Base-by-base conservation (phyloP, 2,329 filamentous ascomycete species). In the Fusarium fujikuroi region DNA sequence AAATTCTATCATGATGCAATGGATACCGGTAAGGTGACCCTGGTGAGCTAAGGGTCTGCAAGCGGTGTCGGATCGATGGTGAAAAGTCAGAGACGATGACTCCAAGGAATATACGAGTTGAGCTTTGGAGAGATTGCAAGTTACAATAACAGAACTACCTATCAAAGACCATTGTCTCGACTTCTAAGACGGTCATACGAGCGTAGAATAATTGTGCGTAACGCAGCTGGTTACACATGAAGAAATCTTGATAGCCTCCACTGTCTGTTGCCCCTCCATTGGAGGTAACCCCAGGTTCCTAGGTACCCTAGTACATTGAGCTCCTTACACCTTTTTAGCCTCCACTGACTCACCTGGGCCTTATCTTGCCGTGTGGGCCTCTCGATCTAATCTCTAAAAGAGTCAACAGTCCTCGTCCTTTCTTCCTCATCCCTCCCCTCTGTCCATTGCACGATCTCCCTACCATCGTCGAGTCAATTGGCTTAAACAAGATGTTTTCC, bases 401-500 rank as follows among this genome's bases (percentile, higher is more conserved):
- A 70, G 68, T 57, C 68, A 60, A 43, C 36, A 44, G 39, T 34
- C 66, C 65, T 46, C 53, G 40, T 60, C 39, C 65, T 66, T 42
- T 46, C 52, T 43, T 49, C 62, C 56, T 28, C 42, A 49, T 49
- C 61, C 21, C 50, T 65, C 62, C 37, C 57, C 73, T 58, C 57
- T 63, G 23, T 50, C 40, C 28, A 61, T 56, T 54, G 53, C 40
- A 46, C 60, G 67, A 69, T 49, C 56, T 53, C 66, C 56, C 47
- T 36, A 50, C 56, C 60, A 39, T 47, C 52, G 52, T 57, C 57
- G 58, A 72, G 57, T 72, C 78, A 77, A 77, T 77, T 80, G 72
- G 66, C 57, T 59, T 43, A 67, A 65, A 39, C 63, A 74, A 74
- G 78, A 87, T 87, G 85, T 79, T 86, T 66, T 84, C 85, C 72